Evolutionary conservation across 257 asterid genomes (phyloP), one percentile per base, ranked within the genome.

Genomic region (Henckelia pumila): DNA sequence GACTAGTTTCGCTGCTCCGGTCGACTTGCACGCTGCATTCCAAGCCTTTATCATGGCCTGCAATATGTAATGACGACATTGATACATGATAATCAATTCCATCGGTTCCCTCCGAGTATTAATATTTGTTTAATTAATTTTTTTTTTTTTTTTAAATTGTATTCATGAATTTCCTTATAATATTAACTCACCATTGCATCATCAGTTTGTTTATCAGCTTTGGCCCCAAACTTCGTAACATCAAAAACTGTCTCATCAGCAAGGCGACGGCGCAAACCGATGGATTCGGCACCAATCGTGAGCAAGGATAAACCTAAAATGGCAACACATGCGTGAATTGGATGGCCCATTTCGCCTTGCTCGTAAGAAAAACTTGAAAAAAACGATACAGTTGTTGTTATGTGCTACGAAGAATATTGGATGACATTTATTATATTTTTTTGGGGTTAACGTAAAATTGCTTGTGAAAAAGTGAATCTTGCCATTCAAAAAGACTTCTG

Each of bases 161-260:
- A 44, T 25, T 33, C n/a, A n/a, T n/a, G n/a, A n/a, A n/a, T n/a
- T n/a, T n/a, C n/a, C n/a, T 32, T 32, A 32, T 32, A 8, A 8
- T 1, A 35, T 10, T 16, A 20, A 1, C 74, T 68, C 33, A 86
- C 97, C 80, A 68, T 11, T 6, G 89, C 61, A 64, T 68, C 61
- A 29, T 84, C 84, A 0, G 73, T 66, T 3, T 6, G 16, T 53
- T 85, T 88, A 70, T 86, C 79, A 3, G 80, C 72, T 61, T 44
- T 80, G 16, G 96, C 96, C 53, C 92, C 96, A 62, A 49, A 73
- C 9, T 68, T 77, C 17, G 80, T 86, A 56, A 88, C 80, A 59
- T 88, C 93, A 72, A 83, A 88, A 83, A 88, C 74, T 44, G 81
- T 70, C 80, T 77, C 86, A 21, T 24, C 73, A 24, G 63, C 24